Evolutionary conservation across 2,329 filamentous ascomycete genomes (phyloP), one percentile per base, ranked within the genome.

Genomic region (Colletotrichum tropicicola): DNA sequence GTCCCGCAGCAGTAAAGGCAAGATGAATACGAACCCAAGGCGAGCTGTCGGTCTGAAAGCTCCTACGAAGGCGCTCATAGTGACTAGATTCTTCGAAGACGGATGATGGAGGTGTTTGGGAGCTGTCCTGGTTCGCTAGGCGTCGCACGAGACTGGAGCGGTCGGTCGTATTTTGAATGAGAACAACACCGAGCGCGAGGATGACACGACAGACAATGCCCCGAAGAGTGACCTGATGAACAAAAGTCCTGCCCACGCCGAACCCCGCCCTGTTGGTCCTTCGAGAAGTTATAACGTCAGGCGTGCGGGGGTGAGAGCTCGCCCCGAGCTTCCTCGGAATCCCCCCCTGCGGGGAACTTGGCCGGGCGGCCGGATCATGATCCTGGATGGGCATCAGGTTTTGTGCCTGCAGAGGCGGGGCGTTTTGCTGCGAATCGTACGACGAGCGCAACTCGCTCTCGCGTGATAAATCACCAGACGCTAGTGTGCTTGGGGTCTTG

Each of bases 61-160:
- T 65, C 57, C 57, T 23, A 23, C 35, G 6, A 55, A 44, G 12
- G 57, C 57, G 28, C 43, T 65, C 61, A 65, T 65, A 12, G n/a
- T 59, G 30, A 9, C n/a, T 6, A 17, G 10, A 17, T 43, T 43
- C 12, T n/a, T n/a, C n/a, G n/a, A n/a, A n/a, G n/a, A n/a, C n/a
- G n/a, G n/a, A n/a, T n/a, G n/a, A n/a, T n/a, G n/a, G 9, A 35
- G n/a, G 4, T 44, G 41, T 23, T 41, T 17, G n/a, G n/a, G 7
- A 41, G 37, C n/a, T n/a, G n/a, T n/a, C n/a, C n/a, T n/a, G n/a
- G n/a, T n/a, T n/a, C n/a, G n/a, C n/a, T n/a, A n/a, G n/a, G n/a
- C n/a, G n/a, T n/a, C n/a, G n/a, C n/a, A n/a, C n/a, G n/a, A n/a
- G n/a, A n/a, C n/a, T n/a, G n/a, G n/a, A n/a, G n/a, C n/a, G n/a